phyloP scores from a whole-genome alignment of 108 stramenopile species.

The Bacterosira constricta region DNA sequence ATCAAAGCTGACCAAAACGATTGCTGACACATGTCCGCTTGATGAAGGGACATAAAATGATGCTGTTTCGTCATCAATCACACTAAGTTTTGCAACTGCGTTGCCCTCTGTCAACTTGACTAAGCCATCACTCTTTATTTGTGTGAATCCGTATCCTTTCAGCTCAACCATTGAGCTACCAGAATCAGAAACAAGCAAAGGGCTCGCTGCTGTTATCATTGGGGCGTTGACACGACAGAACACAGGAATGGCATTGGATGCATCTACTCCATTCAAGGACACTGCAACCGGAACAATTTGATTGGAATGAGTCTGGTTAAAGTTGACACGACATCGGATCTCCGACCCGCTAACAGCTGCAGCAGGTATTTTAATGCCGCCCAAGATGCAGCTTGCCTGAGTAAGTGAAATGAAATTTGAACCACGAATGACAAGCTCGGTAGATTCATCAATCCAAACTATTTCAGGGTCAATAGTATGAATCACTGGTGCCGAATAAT shows the following conservation, averaged over 20 bases:
- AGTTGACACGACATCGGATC: neutral
- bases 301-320: neutral
- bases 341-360: neutral
- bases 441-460: neutral
- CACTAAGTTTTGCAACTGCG: neutral
- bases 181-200: neutral
- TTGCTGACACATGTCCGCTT: neutral
- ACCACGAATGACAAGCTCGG: neutral
- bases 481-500: neutral
- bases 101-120: neutral
- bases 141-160: neutral
- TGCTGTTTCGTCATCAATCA: neutral
- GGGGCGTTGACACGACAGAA: neutral
- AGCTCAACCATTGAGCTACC: neutral
- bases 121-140: neutral
- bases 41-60: neutral
- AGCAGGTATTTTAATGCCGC: neutral
- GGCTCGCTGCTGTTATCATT: neutral
- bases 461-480: neutral
- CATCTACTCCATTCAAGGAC: constrained; percentile 3
- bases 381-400: neutral
- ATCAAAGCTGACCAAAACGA: neutral
- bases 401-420: neutral
- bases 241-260: neutral
- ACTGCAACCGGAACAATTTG: neutral